Base-by-base conservation (phyloP, 257 asterid genomes). In the Gynochthodes officinalis region DNA sequence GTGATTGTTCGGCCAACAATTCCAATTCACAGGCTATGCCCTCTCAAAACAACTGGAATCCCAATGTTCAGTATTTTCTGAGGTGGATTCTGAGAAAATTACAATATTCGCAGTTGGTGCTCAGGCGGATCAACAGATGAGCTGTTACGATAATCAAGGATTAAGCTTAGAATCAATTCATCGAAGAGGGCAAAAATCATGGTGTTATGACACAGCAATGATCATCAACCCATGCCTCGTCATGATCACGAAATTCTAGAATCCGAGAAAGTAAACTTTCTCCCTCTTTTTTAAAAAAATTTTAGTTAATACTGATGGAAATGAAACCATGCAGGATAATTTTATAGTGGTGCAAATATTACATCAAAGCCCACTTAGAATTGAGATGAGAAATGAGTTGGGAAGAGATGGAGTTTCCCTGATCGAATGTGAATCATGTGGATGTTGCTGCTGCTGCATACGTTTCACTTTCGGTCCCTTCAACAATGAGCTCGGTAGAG, bases 21-120 rank as follows among this genome's bases (percentile, higher is more conserved):
- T 50, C 57, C 57, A 50, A 19, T 7, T 50, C 57, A 50, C 27
- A 50, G 18, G 52, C 61, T 69, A 16, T 35, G 27, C 18, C 1
- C 13, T 52, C 18, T 9, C 66, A 54, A 39, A 71, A 27, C 75
- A 58, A 55, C n/a, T 57, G 10, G 67, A 71, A 8, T 57, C 66
- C 13, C 57, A 37, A 27, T 23, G 43, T 39, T 40, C 74, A 25
- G 8, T 71, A 16, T 37, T 71, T 57, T 57, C 75, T 15, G 57
- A 14, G 19, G 23, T 18, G 30, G 40, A 57, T 2, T 33, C 64
- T 2, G 64, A 69, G 39, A 54, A 35, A 37, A 5, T 70, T 25
- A 39, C 30, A 19, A 21, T 15, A 3, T 11, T 9, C 21, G 55
- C 19, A 1, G 37, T 1, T 7, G 43, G 43, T 4, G 1, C 28